Percentiles rank a stretch among this genome's conserved stretches.
These are phyloP conservation scores for Asterochloris erici DNA, from an alignment of 139 green algal species.

Conservation along the genomic window DNA sequence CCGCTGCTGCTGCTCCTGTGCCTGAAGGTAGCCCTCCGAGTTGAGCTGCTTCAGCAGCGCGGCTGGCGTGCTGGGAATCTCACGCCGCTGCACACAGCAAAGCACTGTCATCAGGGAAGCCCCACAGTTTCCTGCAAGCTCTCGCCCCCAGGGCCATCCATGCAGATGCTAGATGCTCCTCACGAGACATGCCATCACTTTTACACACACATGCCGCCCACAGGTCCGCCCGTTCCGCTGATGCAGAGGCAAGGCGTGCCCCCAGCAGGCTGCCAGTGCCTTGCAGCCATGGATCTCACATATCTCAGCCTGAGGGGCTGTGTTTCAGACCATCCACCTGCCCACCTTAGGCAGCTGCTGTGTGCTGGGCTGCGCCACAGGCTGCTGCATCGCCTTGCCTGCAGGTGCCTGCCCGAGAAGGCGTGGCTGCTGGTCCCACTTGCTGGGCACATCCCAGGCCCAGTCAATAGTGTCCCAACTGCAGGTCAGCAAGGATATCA, in stretches of 20 bases:
- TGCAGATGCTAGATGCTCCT: no score
- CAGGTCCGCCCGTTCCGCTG: no score
- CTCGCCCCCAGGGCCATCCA: background rate
- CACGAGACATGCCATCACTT: no score
- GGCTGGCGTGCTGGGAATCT: slow-evolving; percentile 23
- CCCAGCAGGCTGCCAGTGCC: no score
- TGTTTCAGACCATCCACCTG: background rate
- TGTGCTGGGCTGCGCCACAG: background rate
- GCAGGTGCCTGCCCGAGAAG: background rate
- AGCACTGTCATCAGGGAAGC: background rate
- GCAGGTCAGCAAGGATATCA: slow-evolving; percentile 4
- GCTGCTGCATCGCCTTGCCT: background rate
- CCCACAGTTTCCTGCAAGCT: background rate
- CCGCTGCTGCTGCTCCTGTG: slow-evolving; percentile 27
- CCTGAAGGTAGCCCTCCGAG: slow-evolving; percentile 32
- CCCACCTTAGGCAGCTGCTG: background rate
- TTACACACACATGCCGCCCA: no score
- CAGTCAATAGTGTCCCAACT: slow-evolving; percentile 1
- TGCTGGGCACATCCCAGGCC: slow-evolving; percentile 3
- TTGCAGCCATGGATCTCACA: no score
- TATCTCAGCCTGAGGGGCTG: background rate
- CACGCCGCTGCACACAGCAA: background rate
- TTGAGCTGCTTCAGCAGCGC: slow-evolving; percentile 39
- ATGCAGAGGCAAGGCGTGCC: no score
- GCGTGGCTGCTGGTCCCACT: background rate